A percentile compares a stretch with the other conserved stretches of the same genome.
phyloP scores from a whole-genome alignment of 371 early-diverging fungal species.

The Mortierella sp. region DNA sequence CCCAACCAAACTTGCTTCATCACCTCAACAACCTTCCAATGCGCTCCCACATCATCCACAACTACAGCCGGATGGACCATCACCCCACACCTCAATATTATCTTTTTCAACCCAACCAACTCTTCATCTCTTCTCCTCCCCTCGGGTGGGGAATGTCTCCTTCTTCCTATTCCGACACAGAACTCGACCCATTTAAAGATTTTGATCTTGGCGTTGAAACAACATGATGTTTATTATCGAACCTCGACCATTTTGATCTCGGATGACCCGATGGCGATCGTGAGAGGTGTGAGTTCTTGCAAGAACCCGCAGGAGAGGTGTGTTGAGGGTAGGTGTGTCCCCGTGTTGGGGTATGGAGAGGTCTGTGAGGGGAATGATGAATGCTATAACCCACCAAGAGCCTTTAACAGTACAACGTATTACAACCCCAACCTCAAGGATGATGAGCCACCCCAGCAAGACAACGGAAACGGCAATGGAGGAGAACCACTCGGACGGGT shows the following conservation, averaged over 20 bases:
- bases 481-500: not conserved
- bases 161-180: not conserved
- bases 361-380: constrained; percentile 11
- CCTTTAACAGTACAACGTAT: not conserved
- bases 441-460: no score
- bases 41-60: not conserved
- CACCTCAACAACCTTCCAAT: not conserved
- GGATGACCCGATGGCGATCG: constrained; percentile 1
- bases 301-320: not conserved
- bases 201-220: constrained; percentile 5
- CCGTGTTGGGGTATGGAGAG: not conserved
- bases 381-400: not conserved
- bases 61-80: not conserved
- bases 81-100: not conserved
- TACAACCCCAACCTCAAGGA: not conserved
- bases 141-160: not conserved
- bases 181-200: not conserved
- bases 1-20: not conserved
- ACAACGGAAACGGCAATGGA: not conserved
- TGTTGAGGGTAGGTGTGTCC: not conserved
- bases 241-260: constrained; percentile 12
- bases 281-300: constrained; percentile 1
- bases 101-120: not conserved
- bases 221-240: constrained; percentile 6
- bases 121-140: not conserved